Evolutionary conservation across 441 rosid species (phyloP).

Genomic region (Erysimum cheiri): DNA sequence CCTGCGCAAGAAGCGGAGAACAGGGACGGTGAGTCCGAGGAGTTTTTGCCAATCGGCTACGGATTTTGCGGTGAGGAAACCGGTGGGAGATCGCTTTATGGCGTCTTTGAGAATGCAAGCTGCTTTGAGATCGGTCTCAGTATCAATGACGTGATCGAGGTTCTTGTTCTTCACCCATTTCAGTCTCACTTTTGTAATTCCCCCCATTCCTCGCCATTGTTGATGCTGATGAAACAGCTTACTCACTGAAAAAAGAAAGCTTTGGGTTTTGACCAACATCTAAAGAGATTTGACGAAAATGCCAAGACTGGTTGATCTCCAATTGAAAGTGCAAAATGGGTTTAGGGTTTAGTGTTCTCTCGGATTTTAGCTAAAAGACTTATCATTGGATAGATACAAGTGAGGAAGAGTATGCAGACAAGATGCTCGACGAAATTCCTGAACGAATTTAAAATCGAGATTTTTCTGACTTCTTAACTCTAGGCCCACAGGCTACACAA

Average conservation of each 20-base stretch:
- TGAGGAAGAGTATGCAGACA: conserved; percentile 11
- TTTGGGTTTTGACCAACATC: conserved; percentile 50
- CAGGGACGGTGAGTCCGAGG: conserved; percentile 94
- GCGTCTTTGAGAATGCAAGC: conserved; percentile 93
- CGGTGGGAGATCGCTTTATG: conserved; percentile 81
- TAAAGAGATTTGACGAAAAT: not conserved
- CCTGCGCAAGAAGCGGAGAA: conserved; percentile 95
- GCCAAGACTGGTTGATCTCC: not conserved
- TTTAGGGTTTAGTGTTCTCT: conserved; percentile 26
- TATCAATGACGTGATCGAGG: conserved; percentile 84
- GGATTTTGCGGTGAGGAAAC: conserved; percentile 89
- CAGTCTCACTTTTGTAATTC: conserved; percentile 73
- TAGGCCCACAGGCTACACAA: conserved; percentile 33
- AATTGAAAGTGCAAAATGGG: not conserved
- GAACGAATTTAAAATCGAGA: not conserved
- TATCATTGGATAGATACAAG: not conserved
- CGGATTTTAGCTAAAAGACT: not conserved
- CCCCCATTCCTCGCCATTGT: conserved; percentile 60
- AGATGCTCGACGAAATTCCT: conserved; percentile 45
- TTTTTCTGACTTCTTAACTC: not conserved
- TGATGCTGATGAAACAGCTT: conserved; percentile 48
- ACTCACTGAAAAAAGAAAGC: conserved; percentile 39
- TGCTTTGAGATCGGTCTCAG: conserved; percentile 90
- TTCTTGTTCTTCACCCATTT: conserved; percentile 94
- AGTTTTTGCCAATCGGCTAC: conserved; percentile 91